Percentiles rank a stretch among this genome's conserved stretches.
Conservation (phyloP, 192 early-diverging fungal genomes). For the Phlyctochytrium bullatum region DNA sequence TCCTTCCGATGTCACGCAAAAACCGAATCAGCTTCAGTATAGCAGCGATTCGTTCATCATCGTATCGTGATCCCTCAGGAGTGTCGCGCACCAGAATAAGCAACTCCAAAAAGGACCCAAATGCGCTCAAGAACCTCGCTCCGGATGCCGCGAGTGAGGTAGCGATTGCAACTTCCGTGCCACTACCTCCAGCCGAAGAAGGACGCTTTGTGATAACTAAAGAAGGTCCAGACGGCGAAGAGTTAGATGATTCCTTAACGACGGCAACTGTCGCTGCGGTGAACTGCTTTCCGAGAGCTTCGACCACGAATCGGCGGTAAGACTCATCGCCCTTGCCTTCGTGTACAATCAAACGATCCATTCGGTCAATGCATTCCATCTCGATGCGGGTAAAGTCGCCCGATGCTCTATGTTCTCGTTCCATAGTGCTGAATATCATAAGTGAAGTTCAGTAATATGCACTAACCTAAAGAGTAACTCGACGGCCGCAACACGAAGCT, state of each 20-base stretch:
- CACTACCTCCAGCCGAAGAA: slow-evolving; percentile 2
- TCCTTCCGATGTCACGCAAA: slow-evolving; percentile 56
- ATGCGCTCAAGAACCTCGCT: slow-evolving; percentile 41
- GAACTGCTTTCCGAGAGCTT: slow-evolving; percentile 38
- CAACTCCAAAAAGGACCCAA: slow-evolving; percentile 53
- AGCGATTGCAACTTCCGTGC: background rate
- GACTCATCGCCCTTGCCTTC: slow-evolving; percentile 38
- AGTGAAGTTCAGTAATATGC: slow-evolving; percentile 11
- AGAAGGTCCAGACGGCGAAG: background rate
- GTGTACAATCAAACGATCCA: slow-evolving; percentile 37
- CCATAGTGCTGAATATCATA: slow-evolving; percentile 30
- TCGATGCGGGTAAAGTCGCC: slow-evolving; percentile 42
- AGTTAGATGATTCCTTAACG: background rate
- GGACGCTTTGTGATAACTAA: background rate
- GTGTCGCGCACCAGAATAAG: slow-evolving; percentile 50
- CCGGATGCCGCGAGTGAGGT: slow-evolving; percentile 22
- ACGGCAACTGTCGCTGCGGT: slow-evolving; percentile 25
- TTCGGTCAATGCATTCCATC: slow-evolving; percentile 43
- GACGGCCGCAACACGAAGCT: slow-evolving; percentile 35
- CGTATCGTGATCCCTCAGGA: slow-evolving; percentile 50
- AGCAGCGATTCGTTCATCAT: slow-evolving; percentile 62
- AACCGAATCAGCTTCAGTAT: slow-evolving; percentile 65
- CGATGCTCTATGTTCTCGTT: slow-evolving; percentile 31
- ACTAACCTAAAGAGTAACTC: slow-evolving; percentile 45
- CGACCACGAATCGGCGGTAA: slow-evolving; percentile 45